Conservation (phyloP, 192 early-diverging fungal genomes). For the Endogone sp. region DNA sequence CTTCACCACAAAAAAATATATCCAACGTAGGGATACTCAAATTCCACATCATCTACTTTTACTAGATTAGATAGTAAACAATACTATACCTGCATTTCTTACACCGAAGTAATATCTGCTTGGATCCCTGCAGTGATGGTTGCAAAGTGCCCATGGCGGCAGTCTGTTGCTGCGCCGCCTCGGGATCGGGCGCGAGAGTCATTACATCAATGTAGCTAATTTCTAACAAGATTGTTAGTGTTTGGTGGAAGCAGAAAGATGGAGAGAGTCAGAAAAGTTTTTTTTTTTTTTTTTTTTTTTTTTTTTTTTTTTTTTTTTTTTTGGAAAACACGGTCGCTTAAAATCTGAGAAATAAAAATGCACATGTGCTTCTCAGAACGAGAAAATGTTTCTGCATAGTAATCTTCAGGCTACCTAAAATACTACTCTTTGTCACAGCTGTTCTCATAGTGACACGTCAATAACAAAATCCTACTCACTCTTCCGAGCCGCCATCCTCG, state of each 20-base stretch:
- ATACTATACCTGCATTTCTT: constrained; percentile 50
- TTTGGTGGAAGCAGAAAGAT: no score
- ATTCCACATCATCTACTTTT: not conserved
- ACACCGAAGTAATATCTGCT: constrained; percentile 20
- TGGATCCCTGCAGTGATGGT: constrained; percentile 18
- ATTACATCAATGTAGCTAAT: constrained; percentile 54
- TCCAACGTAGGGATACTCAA: not conserved
- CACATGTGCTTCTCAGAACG: no score
- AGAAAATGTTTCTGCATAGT: no score
- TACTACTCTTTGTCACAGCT: not conserved
- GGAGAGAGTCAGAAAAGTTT: no score
- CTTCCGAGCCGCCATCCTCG: constrained; percentile 53
- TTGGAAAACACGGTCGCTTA: no score
- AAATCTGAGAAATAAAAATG: no score
- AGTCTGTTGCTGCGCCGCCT: constrained; percentile 11
- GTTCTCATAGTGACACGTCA: not conserved
- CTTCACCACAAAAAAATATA: not conserved
- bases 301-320: no score
- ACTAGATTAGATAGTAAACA: not conserved
- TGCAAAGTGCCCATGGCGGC: constrained; percentile 5
- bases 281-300: no score
- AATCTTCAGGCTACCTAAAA: not conserved
- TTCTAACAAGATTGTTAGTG: constrained; percentile 34
- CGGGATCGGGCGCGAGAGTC: constrained; percentile 50
- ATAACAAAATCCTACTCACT: constrained; percentile 25